phyloP scores from a whole-genome alignment of 495 filamentous ascomycete genomes.

The Neurospora sp. region DNA sequence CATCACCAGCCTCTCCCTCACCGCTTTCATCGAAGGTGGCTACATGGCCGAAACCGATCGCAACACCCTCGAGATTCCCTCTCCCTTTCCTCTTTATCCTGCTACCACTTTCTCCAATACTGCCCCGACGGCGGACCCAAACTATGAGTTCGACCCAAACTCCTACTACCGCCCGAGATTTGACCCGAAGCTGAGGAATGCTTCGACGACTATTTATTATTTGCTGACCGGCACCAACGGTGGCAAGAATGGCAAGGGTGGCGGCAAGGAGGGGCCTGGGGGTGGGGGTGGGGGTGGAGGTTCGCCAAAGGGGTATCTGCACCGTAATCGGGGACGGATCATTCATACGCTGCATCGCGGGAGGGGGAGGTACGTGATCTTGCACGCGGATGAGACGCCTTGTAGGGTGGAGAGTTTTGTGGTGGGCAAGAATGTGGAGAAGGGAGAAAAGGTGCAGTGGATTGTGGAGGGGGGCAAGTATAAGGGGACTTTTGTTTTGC shows the following conservation, averaged over 20 bases:
- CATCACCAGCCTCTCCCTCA: slow-evolving; percentile 35
- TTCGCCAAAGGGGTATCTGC: slow-evolving; percentile 47
- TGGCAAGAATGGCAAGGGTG: not conserved
- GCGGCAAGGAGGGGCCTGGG: not conserved
- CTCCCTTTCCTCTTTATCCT: slow-evolving; percentile 32
- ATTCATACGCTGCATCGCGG: slow-evolving; percentile 53
- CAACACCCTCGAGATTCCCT: slow-evolving; percentile 36
- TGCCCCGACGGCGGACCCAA: not conserved
- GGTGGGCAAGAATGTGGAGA: slow-evolving; percentile 45
- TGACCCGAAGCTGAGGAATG: slow-evolving; percentile 29
- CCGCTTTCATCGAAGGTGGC: slow-evolving; percentile 52
- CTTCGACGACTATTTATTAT: slow-evolving; percentile 50
- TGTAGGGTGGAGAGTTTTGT: slow-evolving; percentile 49
- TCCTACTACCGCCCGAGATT: slow-evolving; percentile 20
- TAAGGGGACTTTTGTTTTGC: slow-evolving; percentile 49
- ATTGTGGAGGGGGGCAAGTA: slow-evolving; percentile 57
- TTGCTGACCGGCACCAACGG: slow-evolving; percentile 40
- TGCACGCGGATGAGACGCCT: slow-evolving; percentile 35
- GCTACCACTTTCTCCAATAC: slow-evolving; percentile 3
- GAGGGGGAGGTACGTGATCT: slow-evolving; percentile 50
- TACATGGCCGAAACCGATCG: slow-evolving; percentile 57
- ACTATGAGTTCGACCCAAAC: not conserved
- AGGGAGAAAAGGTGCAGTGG: slow-evolving; percentile 55
- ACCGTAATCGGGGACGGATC: slow-evolving; percentile 48
- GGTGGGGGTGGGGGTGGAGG: not conserved